Base-by-base conservation (phyloP, 1,139 yeast species). In the Tardiomyces depauwii region DNA sequence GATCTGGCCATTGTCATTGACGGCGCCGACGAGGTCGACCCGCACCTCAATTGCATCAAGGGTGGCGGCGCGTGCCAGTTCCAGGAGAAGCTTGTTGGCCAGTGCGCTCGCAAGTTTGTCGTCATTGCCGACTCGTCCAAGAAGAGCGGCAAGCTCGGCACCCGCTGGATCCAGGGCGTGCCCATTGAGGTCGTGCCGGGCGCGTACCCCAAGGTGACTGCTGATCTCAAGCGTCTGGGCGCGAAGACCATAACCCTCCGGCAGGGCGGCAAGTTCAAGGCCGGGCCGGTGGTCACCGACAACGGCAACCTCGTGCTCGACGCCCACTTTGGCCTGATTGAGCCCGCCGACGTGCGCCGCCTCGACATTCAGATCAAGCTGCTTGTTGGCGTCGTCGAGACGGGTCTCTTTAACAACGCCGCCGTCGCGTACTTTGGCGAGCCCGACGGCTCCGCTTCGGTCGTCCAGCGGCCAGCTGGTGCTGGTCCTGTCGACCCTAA, bases 51-150 rank as follows among this genome's bases (percentile, higher is more conserved):
- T 61, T 79, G 91, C 58, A 93, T 93, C 64, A 93, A 93, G 67
- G 99, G 99, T 53, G 99, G 99, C 43, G 99, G 99, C 39, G 99
- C 96, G 1, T 93, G 99, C 66, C 72, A 88, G 53, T 83, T 93
- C 70, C 98, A 91, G 68, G 99, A 93, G 65, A 93, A 93, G 67
- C 73, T 93, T 47, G 96, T 93, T 14, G 96, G 96, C 11, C 73
- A 78, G 44, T 79, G 89, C 51, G 81, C 96, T 2, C 69, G 75
- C 48, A 76, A 76, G 58, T 88, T 89, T 61, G 73, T 93, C 28
- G 76, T 91, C 33, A 96, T 93, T 45, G 98, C 98, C 1, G 99
- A 93, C 67, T 83, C 79, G 63, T 73, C 96, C 58, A 93, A 93
- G 73, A 66, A 80, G 82, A 41, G 82, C 74, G 32, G 59, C 66